Evolutionary conservation across 805 yeast genomes (phyloP).

Genomic region (Lachancea mirantina): DNA sequence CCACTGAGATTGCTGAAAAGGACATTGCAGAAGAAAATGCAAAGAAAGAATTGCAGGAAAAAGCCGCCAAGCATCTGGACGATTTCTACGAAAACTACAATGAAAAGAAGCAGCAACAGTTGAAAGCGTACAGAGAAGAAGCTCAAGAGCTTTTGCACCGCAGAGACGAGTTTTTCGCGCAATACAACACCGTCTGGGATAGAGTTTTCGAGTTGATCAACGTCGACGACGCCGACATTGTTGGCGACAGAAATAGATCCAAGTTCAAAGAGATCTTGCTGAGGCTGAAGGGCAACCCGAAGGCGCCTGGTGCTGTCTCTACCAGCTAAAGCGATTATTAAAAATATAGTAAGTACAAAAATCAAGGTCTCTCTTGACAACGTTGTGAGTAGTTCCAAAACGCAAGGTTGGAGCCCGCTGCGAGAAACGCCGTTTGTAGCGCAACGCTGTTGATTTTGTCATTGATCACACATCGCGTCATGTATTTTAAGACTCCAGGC

Average conservation of each 20-base stretch:
- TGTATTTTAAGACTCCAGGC: constrained; percentile 16
- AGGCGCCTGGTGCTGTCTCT: constrained; percentile 74
- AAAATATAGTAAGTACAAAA: background rate
- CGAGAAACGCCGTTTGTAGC: constrained; percentile 9
- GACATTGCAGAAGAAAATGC: constrained; percentile 64
- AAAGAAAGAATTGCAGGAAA: constrained; percentile 57
- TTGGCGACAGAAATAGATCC: constrained; percentile 53
- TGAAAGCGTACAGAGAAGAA: constrained; percentile 56
- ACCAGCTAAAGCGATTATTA: constrained; percentile 22
- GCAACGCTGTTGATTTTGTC: constrained; percentile 2
- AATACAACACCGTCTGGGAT: constrained; percentile 73
- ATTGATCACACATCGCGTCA: constrained; percentile 12
- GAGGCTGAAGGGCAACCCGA: constrained; percentile 59
- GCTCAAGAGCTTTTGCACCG: constrained; percentile 64
- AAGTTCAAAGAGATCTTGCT: constrained; percentile 60
- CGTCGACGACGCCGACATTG: constrained; percentile 39
- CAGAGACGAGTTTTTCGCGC: constrained; percentile 69
- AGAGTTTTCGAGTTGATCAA: constrained; percentile 50
- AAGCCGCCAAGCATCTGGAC: constrained; percentile 78
- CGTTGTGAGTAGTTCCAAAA: constrained; percentile 7
- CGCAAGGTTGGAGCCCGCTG: constrained; percentile 15
- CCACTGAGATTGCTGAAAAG: constrained; percentile 68
- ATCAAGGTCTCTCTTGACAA: background rate
- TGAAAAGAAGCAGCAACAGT: constrained; percentile 65
- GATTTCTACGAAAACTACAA: constrained; percentile 90